Base-by-base conservation (phyloP, 306 rosid species). In the Prunus mongolica region DNA sequence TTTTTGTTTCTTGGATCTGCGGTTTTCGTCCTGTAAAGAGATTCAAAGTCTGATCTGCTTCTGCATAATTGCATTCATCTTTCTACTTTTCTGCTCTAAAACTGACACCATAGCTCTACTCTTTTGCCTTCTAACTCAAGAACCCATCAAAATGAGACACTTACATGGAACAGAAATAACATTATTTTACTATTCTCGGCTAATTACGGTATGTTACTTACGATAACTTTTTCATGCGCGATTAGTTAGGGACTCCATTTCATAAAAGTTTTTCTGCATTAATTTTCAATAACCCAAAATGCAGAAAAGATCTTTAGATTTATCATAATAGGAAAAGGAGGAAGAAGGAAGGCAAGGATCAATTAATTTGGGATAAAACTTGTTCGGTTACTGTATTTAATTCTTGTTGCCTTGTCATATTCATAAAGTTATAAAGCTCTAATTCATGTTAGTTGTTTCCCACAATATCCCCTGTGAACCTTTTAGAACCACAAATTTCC, bases 21-120 rank as follows among this genome's bases (percentile, higher is more conserved):
- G 30, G 34, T 76, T 72, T 61, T 20, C 64, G 44, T 25, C 64
- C 47, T 69, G 82, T 83, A 70, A 80, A 60, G 61, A 27, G 22
- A 28, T 61, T 63, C 72, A 57, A 77, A 65, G 65, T 44, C 75
- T 44, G 20, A 27, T 73, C 58, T 46, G 16, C 52, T 34, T 45
- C 14, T 63, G 46, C 67, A 30, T 8, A 28, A 6, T 63, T 20
- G 52, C 44, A 20, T 11, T 41, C 20, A 22, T 57, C 22, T 22
- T 9, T 44, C 38, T 56, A 34, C 32, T 30, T 25, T 73, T 61
- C 55, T 44, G 69, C 58, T 1, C 44, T 7, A 7, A 25, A 72
- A 44, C 12, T 34, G 15, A 24, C 25, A 24, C 44, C 6, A 27
- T 60, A 58, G 57, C 45, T 38, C 9, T 38, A 6, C 9, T 1